Evolutionary conservation across 2,329 filamentous ascomycete genomes (phyloP).

Genomic region (Piedraia hortae): DNA sequence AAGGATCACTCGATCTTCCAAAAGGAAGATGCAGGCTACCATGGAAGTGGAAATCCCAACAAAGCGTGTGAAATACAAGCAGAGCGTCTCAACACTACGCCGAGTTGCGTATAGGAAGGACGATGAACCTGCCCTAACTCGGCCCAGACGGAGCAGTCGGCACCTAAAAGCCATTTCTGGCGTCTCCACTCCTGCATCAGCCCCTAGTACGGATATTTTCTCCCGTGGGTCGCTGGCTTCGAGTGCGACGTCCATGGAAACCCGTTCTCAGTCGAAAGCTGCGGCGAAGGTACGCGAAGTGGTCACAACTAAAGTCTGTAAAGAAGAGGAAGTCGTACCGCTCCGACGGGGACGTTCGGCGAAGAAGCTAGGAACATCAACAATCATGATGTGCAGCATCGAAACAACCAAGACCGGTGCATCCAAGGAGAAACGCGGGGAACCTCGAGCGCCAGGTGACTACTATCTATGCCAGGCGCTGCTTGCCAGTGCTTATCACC

Average conservation of each 20-base stretch:
- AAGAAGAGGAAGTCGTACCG: not conserved
- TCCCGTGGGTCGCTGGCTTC: slow-evolving; percentile 7
- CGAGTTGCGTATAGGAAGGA: no score
- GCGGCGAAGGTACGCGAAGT: slow-evolving; percentile 10
- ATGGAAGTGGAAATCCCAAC: no score
- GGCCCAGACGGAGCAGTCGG: no score
- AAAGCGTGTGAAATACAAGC: no score
- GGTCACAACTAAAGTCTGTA: slow-evolving; percentile 6
- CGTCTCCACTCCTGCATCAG: slow-evolving; percentile 6
- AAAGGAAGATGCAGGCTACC: no score
- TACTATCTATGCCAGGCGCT: slow-evolving; percentile 59
- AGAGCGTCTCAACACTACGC: no score
- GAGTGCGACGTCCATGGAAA: slow-evolving; percentile 9
- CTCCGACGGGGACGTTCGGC: not conserved
- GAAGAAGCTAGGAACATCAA: slow-evolving; percentile 2
- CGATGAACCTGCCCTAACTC: no score
- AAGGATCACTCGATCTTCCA: no score
- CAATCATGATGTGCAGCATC: slow-evolving; percentile 7
- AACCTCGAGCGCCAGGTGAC: slow-evolving; percentile 19
- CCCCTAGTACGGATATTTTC: slow-evolving; percentile 5
- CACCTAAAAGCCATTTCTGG: no score
- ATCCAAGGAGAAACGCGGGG: slow-evolving; percentile 10
- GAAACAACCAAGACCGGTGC: slow-evolving; percentile 4
- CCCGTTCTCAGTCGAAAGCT: slow-evolving; percentile 8
- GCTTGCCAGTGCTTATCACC: slow-evolving; percentile 45